Base-by-base conservation (phyloP, 352 stramenopile species). In the Aphanomyces invadans region DNA sequence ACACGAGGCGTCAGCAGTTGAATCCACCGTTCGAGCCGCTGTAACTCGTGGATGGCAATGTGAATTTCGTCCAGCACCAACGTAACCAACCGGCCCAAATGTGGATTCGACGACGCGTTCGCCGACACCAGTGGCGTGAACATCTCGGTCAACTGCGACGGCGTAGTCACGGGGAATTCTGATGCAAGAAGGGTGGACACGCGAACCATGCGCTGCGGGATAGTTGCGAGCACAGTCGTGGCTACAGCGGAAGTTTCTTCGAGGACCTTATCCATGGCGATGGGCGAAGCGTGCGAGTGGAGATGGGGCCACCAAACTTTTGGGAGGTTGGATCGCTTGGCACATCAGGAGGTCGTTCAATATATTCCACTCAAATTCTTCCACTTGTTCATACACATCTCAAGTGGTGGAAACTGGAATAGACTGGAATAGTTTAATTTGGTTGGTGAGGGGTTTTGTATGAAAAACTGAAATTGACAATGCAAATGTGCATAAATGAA, bases 1-100 rank as follows among this genome's bases (percentile, higher is more conserved):
- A 91, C 77, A 69, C 83, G 83, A 31, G 84, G 84, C 44, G 91
- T 79, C 28, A 83, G 76, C 61, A 93, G 70, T 61, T 84, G 74
- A 39, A 93, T 86, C 84, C 84, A 93, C 28, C 80, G 67, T 71
- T 83, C 71, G 56, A 92, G 74, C 69, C 73, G 68, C 65, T 85
- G 69, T 31, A 89, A 73, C 53, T 76, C 51, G 1, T 55, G 66
- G 44, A 90, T 61, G 17, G 80, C 73, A 0, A 67, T 74, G 53
- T 81, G 72, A 28, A 92, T 69, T 63, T 91, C 77, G 65, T 90
- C 78, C 25, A 70, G 69, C 54, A 84, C 73, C 12, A 81, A 62
- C 9, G 19, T 62, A 54, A 83, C 54, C 36, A 70, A 53, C 31
- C 42, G 52, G 25, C 23, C 25, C 32, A 70, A 19, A 23, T 53